Percentiles rank a stretch among this genome's conserved stretches.
Evolutionary conservation across 805 yeast species (phyloP).

Genomic region (Candida silvicultrix): DNA sequence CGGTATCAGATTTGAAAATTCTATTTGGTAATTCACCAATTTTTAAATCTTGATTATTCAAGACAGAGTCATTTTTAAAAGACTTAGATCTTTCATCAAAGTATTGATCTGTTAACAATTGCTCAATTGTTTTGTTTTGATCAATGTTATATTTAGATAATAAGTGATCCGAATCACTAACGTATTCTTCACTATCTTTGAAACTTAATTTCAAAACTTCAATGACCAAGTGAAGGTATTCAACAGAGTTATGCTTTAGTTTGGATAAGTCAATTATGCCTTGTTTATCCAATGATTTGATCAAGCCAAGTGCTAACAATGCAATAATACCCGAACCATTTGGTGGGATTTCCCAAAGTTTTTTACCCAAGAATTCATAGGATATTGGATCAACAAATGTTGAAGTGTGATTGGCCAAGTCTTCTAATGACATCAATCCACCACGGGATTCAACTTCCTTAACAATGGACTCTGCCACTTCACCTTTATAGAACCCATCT

Average conservation of each 20-base stretch:
- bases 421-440: slow-evolving; percentile 50
- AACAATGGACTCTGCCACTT: slow-evolving; percentile 61
- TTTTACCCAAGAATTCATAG: slow-evolving; percentile 43
- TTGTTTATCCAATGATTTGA: slow-evolving; percentile 44
- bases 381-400: slow-evolving; percentile 61
- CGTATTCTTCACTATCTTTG: slow-evolving; percentile 68
- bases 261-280: slow-evolving; percentile 36
- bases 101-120: slow-evolving; percentile 42
- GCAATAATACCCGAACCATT: slow-evolving; percentile 81
- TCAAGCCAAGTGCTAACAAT: slow-evolving; percentile 59
- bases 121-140: slow-evolving; percentile 28
- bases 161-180: slow-evolving; percentile 51
- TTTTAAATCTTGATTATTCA: slow-evolving; percentile 34
- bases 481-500: slow-evolving; percentile 64
- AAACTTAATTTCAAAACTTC: slow-evolving; percentile 70
- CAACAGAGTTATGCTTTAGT: slow-evolving; percentile 59
- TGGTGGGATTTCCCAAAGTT: slow-evolving; percentile 80
- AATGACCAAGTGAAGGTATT: slow-evolving; percentile 61
- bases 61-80: slow-evolving; percentile 33
- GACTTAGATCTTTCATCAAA: slow-evolving; percentile 42
- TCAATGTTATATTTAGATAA: slow-evolving; percentile 25
- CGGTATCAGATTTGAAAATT: slow-evolving; percentile 59
- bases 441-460: slow-evolving; percentile 44
- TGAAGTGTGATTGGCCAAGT: slow-evolving; percentile 50
- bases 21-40: slow-evolving; percentile 52